Conservation (phyloP, 2,329 filamentous ascomycete species). For the Microthyrium microscopicum region DNA sequence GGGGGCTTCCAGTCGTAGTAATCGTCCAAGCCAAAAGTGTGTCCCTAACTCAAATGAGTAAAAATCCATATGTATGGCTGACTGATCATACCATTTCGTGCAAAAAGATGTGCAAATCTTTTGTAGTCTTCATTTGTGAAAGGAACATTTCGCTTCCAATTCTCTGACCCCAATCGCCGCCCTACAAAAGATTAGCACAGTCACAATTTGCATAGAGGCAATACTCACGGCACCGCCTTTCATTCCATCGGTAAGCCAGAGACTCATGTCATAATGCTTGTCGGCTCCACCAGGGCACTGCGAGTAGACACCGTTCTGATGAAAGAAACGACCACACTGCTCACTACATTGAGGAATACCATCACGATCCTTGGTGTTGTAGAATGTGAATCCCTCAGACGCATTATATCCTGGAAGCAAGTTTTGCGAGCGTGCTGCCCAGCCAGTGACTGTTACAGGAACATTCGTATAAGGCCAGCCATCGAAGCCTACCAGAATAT, state of each 20-base stretch:
- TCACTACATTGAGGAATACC: constrained; percentile 27
- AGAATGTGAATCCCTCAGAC: constrained; percentile 21
- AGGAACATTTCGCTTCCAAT: constrained; percentile 29
- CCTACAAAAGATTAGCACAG: not conserved
- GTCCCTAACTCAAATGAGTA: constrained; percentile 13
- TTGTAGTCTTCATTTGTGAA: constrained; percentile 16
- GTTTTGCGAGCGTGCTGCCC: constrained; percentile 23
- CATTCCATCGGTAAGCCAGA: constrained; percentile 33
- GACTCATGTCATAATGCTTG: constrained; percentile 28
- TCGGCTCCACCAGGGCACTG: constrained; percentile 22
- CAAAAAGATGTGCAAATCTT: constrained; percentile 29
- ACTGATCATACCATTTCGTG: constrained; percentile 21
- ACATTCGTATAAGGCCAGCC: constrained; percentile 26
- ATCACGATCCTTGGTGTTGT: constrained; percentile 24
- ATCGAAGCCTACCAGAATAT: constrained; percentile 27
- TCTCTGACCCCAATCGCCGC: constrained; percentile 32
- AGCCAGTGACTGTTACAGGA: constrained; percentile 26
- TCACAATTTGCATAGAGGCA: not conserved
- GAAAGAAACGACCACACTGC: constrained; percentile 28
- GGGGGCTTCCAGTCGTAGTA: constrained; percentile 30
- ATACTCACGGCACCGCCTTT: constrained; percentile 21
- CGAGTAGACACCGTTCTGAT: constrained; percentile 26
- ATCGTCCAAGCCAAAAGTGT: constrained; percentile 28
- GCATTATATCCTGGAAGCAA: constrained; percentile 21
- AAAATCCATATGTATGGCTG: not conserved